A percentile compares a stretch with the other conserved stretches of the same genome.
Evolutionary conservation across 1,284 basidiomycete species (phyloP).

Genomic region (Rhodotorula sp.): DNA sequence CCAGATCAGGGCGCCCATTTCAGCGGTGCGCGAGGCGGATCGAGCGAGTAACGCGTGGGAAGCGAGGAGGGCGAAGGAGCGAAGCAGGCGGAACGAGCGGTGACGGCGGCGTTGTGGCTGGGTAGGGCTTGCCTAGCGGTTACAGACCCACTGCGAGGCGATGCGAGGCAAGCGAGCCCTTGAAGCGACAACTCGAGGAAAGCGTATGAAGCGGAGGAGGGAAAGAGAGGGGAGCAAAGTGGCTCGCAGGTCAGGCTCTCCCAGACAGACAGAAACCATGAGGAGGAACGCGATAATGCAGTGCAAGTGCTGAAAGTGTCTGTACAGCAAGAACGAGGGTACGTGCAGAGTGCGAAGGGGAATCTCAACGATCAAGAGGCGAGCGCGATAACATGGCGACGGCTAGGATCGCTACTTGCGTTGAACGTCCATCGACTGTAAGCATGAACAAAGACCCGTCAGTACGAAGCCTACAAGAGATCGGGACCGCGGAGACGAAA

Average conservation of each 20-base stretch:
- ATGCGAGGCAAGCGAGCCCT: too few relatives aligned
- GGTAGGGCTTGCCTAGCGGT: too few relatives aligned
- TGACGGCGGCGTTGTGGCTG: too few relatives aligned
- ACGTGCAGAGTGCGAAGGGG: neutral
- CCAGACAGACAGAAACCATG: too few relatives aligned
- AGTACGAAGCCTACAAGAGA: neutral
- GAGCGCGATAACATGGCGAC: neutral
- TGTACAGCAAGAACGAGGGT: neutral
- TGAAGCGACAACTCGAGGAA: too few relatives aligned
- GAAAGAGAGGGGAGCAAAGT: too few relatives aligned
- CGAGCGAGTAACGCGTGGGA: neutral
- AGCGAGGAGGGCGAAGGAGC: neutral
- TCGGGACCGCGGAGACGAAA: neutral
- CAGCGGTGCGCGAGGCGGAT: neutral
- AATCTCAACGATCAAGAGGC: neutral
- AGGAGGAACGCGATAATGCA: too few relatives aligned
- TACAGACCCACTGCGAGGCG: too few relatives aligned
- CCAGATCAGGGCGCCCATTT: constrained; percentile 79
- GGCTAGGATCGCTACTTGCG: neutral
- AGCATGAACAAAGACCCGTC: too few relatives aligned
- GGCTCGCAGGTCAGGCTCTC: too few relatives aligned
- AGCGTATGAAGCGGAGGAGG: too few relatives aligned
- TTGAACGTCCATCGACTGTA: constrained; percentile 21
- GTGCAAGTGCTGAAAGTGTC: neutral
- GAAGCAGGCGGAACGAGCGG: neutral